Percentiles rank a stretch among this genome's conserved stretches.
Conservation (phyloP, 805 yeast genomes). For the Wickerhamiella nectarea region DNA sequence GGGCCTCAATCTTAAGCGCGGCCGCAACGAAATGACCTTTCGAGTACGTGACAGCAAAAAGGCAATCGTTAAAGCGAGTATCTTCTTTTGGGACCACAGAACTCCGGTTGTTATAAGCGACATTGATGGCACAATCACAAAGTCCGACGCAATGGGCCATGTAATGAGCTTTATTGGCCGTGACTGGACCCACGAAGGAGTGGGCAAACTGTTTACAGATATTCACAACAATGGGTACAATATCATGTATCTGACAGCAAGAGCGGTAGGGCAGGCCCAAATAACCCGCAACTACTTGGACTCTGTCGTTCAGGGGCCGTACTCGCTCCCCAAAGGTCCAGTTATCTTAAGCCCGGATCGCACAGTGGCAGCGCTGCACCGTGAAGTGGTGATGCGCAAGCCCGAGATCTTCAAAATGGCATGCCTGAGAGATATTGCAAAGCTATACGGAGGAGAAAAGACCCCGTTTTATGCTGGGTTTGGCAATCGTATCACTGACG, state of each 20-base stretch:
- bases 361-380: conserved; percentile 82
- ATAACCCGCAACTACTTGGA: conserved; percentile 70
- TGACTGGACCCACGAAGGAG: conserved; percentile 98
- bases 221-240: conserved; percentile 80
- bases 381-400: conserved; percentile 86
- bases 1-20: conserved; percentile 56
- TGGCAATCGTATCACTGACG: conserved; percentile 94
- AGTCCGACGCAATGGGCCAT: conserved; percentile 95
- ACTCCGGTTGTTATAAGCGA: conserved; percentile 92
- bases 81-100: conserved; percentile 70
- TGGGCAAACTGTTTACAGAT: conserved; percentile 81
- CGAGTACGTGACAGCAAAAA: conserved; percentile 64
- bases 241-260: conserved; percentile 82
- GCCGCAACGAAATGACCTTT: conserved; percentile 66
- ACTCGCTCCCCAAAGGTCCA: conserved; percentile 72
- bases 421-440: conserved; percentile 72
- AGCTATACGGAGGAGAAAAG: conserved; percentile 37
- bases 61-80: conserved; percentile 56
- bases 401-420: conserved; percentile 99
- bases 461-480: conserved; percentile 96
- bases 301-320: conserved; percentile 65
- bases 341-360: conserved; percentile 92
- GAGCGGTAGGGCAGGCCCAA: conserved; percentile 93
- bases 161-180: conserved; percentile 84
- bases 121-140: conserved; percentile 95